These are phyloP conservation scores for Colletotrichum graminicola DNA, from an alignment of 2,329 filamentous ascomycete species.

Conservation along the genomic window DNA sequence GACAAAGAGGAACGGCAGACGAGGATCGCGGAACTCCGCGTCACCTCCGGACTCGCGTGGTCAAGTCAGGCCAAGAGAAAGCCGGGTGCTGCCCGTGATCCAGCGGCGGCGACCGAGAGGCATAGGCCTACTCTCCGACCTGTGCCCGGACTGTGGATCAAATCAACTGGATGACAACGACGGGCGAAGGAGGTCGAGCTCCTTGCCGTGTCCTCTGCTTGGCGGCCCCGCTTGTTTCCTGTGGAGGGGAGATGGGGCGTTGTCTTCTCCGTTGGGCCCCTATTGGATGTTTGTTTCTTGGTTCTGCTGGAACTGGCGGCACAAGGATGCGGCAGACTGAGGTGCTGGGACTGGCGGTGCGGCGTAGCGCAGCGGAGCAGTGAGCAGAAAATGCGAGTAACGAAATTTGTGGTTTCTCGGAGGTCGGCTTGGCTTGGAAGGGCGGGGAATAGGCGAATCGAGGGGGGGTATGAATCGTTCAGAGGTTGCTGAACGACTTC, in stretches of 20 bases:
- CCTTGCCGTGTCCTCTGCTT: slow-evolving; percentile 4
- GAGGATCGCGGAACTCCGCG: background rate
- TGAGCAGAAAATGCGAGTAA: slow-evolving; percentile 1
- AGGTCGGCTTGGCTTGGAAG: slow-evolving; percentile 2
- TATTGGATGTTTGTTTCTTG: slow-evolving; percentile 8
- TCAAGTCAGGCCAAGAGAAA: slow-evolving; percentile 19
- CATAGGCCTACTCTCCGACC: slow-evolving; percentile 10
- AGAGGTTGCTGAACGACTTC: slow-evolving; percentile 19
- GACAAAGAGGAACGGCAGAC: background rate
- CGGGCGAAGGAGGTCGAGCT: slow-evolving; percentile 14
- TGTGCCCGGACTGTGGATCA: slow-evolving; percentile 19
- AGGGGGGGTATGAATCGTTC: slow-evolving; percentile 40
- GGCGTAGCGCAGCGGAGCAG: slow-evolving; percentile 18
- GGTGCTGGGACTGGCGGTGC: slow-evolving; percentile 2
- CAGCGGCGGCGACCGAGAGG: slow-evolving; percentile 19
- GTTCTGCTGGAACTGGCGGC: slow-evolving; percentile 4
- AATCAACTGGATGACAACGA: slow-evolving; percentile 3
- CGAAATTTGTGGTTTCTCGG: slow-evolving; percentile 12
- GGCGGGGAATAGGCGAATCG: slow-evolving; percentile 33
- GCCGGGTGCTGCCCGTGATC: slow-evolving; percentile 33
- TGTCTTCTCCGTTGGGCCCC: background rate
- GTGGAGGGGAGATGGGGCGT: background rate
- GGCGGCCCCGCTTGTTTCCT: slow-evolving; percentile 14
- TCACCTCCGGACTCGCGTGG: slow-evolving; percentile 1
- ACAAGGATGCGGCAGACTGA: slow-evolving; percentile 23